Evolutionary conservation across 768 basidiomycete species (phyloP), one percentile per base, ranked within the genome.

Genomic region (Panaeolus papilionaceus): DNA sequence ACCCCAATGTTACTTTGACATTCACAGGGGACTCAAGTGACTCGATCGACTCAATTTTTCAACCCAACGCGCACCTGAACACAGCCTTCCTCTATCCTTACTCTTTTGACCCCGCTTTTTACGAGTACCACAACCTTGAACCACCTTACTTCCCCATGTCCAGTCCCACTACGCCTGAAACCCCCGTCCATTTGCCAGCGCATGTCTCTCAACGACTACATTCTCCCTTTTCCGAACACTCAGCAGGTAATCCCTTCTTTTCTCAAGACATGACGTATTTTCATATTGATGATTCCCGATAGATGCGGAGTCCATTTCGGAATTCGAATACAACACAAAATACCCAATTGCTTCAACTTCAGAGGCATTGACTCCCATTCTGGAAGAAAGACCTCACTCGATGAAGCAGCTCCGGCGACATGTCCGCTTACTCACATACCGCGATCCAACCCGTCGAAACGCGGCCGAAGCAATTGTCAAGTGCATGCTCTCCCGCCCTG

Each of bases 271-370:
- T 58, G 54, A 58, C 54, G 26, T 58, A 12, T 12, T 2, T 5
- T 28, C 1, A 23, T 58, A 58, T 58, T 33, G 6, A 28, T 10
- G 26, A 14, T 33, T 9, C 16, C 54, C 54, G 54, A 37, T 58
- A 58, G 54, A 58, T 33, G 54, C 54, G 54, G 54, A 58, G 26
- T 58, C 54, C n/a, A 33, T 58, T 11, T 58, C 54, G 26, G 54
- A 58, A 37, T 58, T 58, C 33, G 54, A 58, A 11, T 16, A 6
- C 20, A 58, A 14, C 28, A 28, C 16, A 14, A 58, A 12, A 14
- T 37, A 6, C 14, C 33, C 20, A 28, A 28, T 8, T 16, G 14
- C 26, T 5, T 58, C 33, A 18, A 9, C 54, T 10, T 58, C 54
- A 23, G 23, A 23, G 23, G 23, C 23, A 9, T 12, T 8, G 8